These are phyloP conservation scores for Fusarium pseudograminearum DNA, from an alignment of 2,329 filamentous ascomycete genomes.

Conservation along the genomic window DNA sequence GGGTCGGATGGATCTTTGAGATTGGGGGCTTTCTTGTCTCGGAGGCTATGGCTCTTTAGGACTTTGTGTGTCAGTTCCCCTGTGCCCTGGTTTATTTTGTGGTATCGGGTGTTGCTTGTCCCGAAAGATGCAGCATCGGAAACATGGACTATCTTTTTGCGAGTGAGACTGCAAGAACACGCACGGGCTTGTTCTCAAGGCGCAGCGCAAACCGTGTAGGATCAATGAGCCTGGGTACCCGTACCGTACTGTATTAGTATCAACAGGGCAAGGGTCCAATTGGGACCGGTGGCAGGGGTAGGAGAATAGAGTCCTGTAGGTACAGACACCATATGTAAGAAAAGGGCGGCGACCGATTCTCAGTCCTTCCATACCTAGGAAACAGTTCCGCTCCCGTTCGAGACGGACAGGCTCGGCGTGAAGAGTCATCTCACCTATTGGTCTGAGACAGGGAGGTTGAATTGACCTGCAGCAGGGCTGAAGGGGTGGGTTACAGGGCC, in stretches of 20 bases:
- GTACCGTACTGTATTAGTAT: constrained; percentile 28
- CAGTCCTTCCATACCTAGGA: constrained; percentile 16
- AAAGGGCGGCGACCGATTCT: constrained; percentile 19
- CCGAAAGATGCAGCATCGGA: constrained; percentile 9
- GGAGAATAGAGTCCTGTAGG: constrained; percentile 9
- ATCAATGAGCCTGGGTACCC: constrained; percentile 37
- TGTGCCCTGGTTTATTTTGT: constrained; percentile 37
- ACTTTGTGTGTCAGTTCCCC: constrained; percentile 37
- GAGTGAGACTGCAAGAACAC: constrained; percentile 35
- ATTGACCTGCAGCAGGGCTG: constrained; percentile 48
- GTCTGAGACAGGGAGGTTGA: constrained; percentile 39
- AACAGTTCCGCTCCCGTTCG: constrained; percentile 29
- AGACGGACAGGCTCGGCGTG: constrained; percentile 42
- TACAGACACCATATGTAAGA: constrained; percentile 4
- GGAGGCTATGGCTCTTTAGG: constrained; percentile 28
- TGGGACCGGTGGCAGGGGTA: constrained; percentile 3
- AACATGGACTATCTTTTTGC: constrained; percentile 33
- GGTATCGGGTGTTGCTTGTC: constrained; percentile 28
- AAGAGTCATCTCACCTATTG: constrained; percentile 48
- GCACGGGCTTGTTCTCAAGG: constrained; percentile 43
- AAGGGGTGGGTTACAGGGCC: constrained; percentile 40
- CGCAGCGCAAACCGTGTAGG: constrained; percentile 44
- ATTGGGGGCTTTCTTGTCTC: constrained; percentile 37
- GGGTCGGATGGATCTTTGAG: constrained; percentile 37
- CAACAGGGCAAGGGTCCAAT: constrained; percentile 27